Percentiles rank a stretch among this genome's conserved stretches.
phyloP scores from a whole-genome alignment of 1,139 yeast species.

The Yamadazyma mexicana region DNA sequence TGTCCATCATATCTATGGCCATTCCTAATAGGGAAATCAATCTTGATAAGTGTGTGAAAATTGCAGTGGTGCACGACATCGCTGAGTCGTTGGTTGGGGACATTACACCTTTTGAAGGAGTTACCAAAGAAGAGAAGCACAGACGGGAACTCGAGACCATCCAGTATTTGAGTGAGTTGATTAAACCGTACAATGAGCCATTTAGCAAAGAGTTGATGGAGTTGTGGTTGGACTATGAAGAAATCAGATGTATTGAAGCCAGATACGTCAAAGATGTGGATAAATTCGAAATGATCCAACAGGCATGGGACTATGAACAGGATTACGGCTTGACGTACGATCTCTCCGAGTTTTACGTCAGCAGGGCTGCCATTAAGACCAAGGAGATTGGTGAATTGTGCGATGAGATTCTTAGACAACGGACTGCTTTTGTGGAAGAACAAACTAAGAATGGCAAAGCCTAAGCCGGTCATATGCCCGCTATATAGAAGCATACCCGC shows the following conservation, averaged over 20 bases:
- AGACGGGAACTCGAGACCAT: conserved; percentile 79
- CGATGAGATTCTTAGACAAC: conserved; percentile 60
- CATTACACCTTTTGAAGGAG: conserved; percentile 81
- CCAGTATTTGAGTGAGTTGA: conserved; percentile 58
- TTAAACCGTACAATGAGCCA: conserved; percentile 59
- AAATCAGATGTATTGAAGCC: conserved; percentile 79
- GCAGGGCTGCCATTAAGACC: conserved; percentile 66
- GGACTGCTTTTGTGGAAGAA: conserved; percentile 29
- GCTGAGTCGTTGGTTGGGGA: conserved; percentile 96
- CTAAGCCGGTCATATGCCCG: too few relatives aligned
- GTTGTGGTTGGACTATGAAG: conserved; percentile 90
- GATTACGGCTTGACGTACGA: conserved; percentile 54
- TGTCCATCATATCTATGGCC: conserved; percentile 82
- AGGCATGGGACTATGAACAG: conserved; percentile 88
- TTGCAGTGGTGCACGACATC: conserved; percentile 88
- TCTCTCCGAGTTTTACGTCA: conserved; percentile 68
- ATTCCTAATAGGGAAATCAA: conserved; percentile 46
- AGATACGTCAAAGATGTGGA: conserved; percentile 91
- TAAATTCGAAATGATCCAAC: conserved; percentile 87
- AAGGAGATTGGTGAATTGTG: conserved; percentile 72
- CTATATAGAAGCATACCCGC: too few relatives aligned
- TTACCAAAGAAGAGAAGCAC: conserved; percentile 71
- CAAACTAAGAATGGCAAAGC: not conserved
- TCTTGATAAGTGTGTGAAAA: conserved; percentile 68
- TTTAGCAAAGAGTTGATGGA: conserved; percentile 70